A percentile compares a stretch with the other conserved stretches of the same genome.
Evolutionary conservation across 495 filamentous ascomycete genomes (phyloP).

Genomic region (Cercophora samala): DNA sequence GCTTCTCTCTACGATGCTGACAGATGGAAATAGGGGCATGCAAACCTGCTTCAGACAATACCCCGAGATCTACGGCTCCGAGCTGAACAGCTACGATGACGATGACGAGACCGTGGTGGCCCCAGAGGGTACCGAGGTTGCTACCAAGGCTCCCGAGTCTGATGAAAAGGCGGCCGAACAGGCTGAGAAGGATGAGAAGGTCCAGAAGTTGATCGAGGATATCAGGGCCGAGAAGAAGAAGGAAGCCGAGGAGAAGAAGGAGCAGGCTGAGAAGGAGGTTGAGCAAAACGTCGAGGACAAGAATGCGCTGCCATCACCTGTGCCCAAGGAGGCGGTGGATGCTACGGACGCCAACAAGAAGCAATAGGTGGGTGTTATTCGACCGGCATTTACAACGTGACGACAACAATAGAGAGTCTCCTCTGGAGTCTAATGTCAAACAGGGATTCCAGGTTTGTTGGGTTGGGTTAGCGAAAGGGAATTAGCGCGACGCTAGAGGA

Average conservation of each 20-base stretch:
- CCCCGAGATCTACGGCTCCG: slow-evolving; percentile 88
- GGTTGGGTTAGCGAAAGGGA: background rate
- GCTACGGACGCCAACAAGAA: slow-evolving; percentile 32
- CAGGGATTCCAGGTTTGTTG: background rate
- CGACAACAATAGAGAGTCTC: background rate
- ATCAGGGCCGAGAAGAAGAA: slow-evolving; percentile 15
- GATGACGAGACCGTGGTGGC: slow-evolving; percentile 33
- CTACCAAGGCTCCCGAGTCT: background rate
- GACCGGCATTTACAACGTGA: background rate
- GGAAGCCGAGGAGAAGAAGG: background rate
- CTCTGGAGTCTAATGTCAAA: background rate
- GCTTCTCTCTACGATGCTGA: background rate
- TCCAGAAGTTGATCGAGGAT: background rate
- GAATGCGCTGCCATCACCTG: background rate
- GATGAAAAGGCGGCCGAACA: slow-evolving; percentile 15
- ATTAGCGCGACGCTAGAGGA: background rate
- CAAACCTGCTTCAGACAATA: slow-evolving; percentile 92
- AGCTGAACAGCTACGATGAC: slow-evolving; percentile 86
- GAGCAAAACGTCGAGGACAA: slow-evolving; percentile 10
- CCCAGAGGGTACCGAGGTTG: slow-evolving; percentile 12
- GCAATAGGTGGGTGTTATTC: slow-evolving; percentile 15
- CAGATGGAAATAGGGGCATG: slow-evolving; percentile 64
- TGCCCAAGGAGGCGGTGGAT: slow-evolving; percentile 26
- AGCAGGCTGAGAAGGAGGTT: slow-evolving; percentile 3
- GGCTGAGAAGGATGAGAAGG: background rate